Evolutionary conservation across 208 protist genomes (phyloP), one percentile per base, ranked within the genome.

Genomic region (Acanthamoeba culbertsoni): DNA sequence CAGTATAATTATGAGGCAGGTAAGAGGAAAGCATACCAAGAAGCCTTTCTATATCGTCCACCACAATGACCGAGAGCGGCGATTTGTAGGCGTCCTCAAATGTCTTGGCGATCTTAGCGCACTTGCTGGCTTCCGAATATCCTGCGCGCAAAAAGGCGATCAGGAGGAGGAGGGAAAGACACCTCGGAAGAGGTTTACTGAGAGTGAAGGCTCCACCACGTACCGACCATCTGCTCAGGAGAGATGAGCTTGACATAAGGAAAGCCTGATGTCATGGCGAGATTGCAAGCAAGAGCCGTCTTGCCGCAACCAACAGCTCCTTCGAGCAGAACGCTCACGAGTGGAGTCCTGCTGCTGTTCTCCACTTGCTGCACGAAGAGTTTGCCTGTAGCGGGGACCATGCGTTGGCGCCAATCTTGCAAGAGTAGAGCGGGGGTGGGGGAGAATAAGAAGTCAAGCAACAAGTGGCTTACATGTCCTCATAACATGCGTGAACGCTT

Each of bases 71-170:
- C 91, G 97, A 98, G 6, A 97, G 55, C 33, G 98, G 96, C 16
- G 99, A 99, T 96, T 99, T 99, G 97, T 99, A 99, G 42, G 99
- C 98, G 95, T 99, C 99, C 79, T 99, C 98, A 95, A 99, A 99
- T 16, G 98, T 97, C 95, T 99, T 99, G 46, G 97, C 98, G 82
- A 99, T 99, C 46, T 98, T 97, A 14, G 18, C 37, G 37, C 86
- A 86, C 40, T 97, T 96, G 23, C 86, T 93, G 45, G 31, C 10
- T 86, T 98, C 96, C 12, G 86, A 53, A 88, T 98, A 98, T 46
- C 98, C 98, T 65, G 99, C 97, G 94, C 99, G 97, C 77, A 97
- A 92, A 20, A 98, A 97, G n/a, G 97, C 96, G 31, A 97, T 55
- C 18, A 55, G 8, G 14, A 43, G 48, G 84, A 73, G 51, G 8